phyloP scores from a whole-genome alignment of 1,284 basidiomycete species.

The Flammula alnicola region DNA sequence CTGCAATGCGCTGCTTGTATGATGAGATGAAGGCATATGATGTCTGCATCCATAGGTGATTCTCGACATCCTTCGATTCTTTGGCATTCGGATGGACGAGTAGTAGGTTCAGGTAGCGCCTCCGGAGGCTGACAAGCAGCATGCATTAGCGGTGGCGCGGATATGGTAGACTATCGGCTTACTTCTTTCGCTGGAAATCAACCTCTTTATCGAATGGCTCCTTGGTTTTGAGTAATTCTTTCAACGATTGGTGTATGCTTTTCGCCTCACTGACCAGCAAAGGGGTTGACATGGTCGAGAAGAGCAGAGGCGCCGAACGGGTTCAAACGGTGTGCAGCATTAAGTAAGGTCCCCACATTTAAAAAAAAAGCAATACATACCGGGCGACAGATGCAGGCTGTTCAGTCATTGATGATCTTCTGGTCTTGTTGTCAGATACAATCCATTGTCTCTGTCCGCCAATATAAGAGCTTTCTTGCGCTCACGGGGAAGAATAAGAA shows the following conservation, averaged over 20 bases:
- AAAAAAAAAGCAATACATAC: conserved; percentile 33
- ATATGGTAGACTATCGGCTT: conserved; percentile 35
- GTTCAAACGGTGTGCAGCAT: conserved; percentile 20
- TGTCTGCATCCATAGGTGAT: conserved; percentile 90
- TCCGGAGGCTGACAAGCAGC: conserved; percentile 62
- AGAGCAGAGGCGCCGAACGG: conserved; percentile 6
- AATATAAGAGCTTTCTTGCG: conserved; percentile 16
- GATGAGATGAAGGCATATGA: conserved; percentile 85
- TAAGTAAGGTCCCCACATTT: conserved; percentile 18
- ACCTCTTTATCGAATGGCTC: conserved; percentile 85
- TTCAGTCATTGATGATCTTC: conserved; percentile 39
- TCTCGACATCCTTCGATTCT: conserved; percentile 83
- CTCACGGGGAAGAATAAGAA: conserved; percentile 5
- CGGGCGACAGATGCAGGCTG: conserved; percentile 44
- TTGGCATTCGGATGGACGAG: conserved; percentile 75
- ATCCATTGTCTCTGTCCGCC: conserved; percentile 26
- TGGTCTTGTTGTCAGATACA: conserved; percentile 24
- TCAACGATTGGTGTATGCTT: conserved; percentile 66
- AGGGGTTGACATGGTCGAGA: conserved; percentile 17
- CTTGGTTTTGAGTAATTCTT: conserved; percentile 69
- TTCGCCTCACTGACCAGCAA: conserved; percentile 65
- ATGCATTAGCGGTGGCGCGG: conserved; percentile 9
- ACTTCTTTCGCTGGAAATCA: conserved; percentile 86
- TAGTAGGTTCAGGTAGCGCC: conserved; percentile 75
- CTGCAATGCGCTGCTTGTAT: conserved; percentile 79